These are phyloP conservation scores for Fonsecaea erecta DNA, from an alignment of 2,329 filamentous ascomycete species.

Conservation along the genomic window DNA sequence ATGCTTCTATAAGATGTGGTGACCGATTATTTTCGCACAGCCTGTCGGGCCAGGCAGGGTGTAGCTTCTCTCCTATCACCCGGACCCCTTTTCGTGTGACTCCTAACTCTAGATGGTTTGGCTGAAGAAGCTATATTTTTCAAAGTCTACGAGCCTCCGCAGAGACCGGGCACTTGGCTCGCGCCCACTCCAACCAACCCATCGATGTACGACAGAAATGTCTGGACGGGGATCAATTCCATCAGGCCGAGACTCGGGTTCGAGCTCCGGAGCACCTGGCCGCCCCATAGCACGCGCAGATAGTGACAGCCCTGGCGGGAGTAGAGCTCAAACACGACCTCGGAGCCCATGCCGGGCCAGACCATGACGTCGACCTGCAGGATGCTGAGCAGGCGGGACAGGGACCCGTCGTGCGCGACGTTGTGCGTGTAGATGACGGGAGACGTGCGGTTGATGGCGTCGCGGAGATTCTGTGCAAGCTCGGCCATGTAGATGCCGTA, in stretches of 20 bases:
- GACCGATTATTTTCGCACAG: too few relatives aligned
- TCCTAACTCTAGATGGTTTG: not conserved
- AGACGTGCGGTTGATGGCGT: slow-evolving; percentile 51
- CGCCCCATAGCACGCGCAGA: slow-evolving; percentile 73
- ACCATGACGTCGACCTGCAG: slow-evolving; percentile 77
- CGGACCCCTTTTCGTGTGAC: not conserved
- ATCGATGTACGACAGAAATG: slow-evolving; percentile 71
- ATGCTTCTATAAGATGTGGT: too few relatives aligned
- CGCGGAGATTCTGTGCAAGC: slow-evolving; percentile 68
- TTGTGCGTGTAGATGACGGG: slow-evolving; percentile 70
- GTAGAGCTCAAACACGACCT: slow-evolving; percentile 78
- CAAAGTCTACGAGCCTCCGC: slow-evolving; percentile 27
- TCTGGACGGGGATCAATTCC: slow-evolving; percentile 71
- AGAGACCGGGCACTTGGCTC: slow-evolving; percentile 48
- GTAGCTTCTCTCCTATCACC: not conserved
- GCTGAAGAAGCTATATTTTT: not conserved
- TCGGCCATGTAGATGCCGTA: slow-evolving; percentile 78
- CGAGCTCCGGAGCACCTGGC: slow-evolving; percentile 68
- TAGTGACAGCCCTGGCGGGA: slow-evolving; percentile 54
- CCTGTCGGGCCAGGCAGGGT: too few relatives aligned
- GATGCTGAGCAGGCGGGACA: slow-evolving; percentile 69
- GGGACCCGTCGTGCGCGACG: slow-evolving; percentile 76
- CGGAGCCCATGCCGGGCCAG: slow-evolving; percentile 82
- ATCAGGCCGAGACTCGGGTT: slow-evolving; percentile 69
- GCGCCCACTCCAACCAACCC: slow-evolving; percentile 65